Conservation (phyloP, 2,329 filamentous ascomycete genomes). For the Allantophomopsis cytisporea region DNA sequence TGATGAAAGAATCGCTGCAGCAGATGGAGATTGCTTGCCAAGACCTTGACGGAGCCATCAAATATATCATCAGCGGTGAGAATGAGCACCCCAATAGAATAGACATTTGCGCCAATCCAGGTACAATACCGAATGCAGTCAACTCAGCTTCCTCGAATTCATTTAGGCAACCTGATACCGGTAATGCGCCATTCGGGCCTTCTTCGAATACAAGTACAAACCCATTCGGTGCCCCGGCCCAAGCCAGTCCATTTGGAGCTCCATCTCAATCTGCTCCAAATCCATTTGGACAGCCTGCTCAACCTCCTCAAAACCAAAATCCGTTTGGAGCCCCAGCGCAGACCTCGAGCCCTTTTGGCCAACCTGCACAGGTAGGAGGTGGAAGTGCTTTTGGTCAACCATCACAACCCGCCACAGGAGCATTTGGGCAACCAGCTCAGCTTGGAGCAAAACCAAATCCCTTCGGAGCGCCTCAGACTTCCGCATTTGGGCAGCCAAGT, state of each 20-base stretch:
- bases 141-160: slow-evolving; percentile 18
- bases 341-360: slow-evolving; percentile 13
- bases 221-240: slow-evolving; percentile 1
- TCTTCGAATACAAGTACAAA: slow-evolving; percentile 3
- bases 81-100: slow-evolving; percentile 64
- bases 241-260: slow-evolving; percentile 11
- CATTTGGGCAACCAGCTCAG: slow-evolving; percentile 24
- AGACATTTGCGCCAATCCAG: slow-evolving; percentile 37
- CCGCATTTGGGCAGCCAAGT: slow-evolving; percentile 26
- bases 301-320: slow-evolving; percentile 5
- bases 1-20: slow-evolving; percentile 50
- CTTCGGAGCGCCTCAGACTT: slow-evolving; percentile 13
- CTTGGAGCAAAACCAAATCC: slow-evolving; percentile 20
- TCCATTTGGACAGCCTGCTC: slow-evolving; percentile 15
- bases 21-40: slow-evolving; percentile 60
- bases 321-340: slow-evolving; percentile 15
- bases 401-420: slow-evolving; percentile 2
- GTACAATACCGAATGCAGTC: no score
- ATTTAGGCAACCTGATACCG: slow-evolving; percentile 29
- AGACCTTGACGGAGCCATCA: slow-evolving; percentile 58
- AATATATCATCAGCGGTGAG: slow-evolving; percentile 51
- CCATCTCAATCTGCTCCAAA: slow-evolving; percentile 5
- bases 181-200: slow-evolving; percentile 13
- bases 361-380: slow-evolving; percentile 7
- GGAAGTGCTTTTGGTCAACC: slow-evolving; percentile 11